Conservation (phyloP, 352 stramenopile species). For the Phytopythium vexans region DNA sequence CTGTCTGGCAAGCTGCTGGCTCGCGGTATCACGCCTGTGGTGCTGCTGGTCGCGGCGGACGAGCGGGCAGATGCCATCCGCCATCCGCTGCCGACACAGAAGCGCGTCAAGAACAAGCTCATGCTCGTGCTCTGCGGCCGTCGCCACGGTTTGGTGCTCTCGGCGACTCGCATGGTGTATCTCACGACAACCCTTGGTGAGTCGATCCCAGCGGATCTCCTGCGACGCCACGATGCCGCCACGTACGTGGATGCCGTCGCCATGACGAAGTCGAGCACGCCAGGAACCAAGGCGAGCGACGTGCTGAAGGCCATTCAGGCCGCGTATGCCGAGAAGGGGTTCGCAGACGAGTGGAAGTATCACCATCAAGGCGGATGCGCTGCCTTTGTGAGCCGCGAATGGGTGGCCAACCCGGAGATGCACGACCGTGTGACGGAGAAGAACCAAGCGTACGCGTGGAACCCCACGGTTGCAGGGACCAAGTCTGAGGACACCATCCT, state of each 20-base stretch:
- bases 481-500: constrained; percentile 76
- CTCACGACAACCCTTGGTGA: constrained; percentile 34
- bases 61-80: constrained; percentile 64
- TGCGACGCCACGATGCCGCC: constrained; percentile 55
- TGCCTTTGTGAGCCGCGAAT: constrained; percentile 71
- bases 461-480: constrained; percentile 64
- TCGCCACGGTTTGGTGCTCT: constrained; percentile 56
- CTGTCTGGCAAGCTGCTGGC: constrained; percentile 35
- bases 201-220: constrained; percentile 33
- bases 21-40: constrained; percentile 48
- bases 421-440: constrained; percentile 24
- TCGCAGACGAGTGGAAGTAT: constrained; percentile 55
- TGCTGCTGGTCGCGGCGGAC: constrained; percentile 61
- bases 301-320: constrained; percentile 55
- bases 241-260: constrained; percentile 69
- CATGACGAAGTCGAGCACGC: constrained; percentile 32
- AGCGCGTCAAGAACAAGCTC: constrained; percentile 65
- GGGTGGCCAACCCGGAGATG: constrained; percentile 51
- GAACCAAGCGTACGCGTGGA: constrained; percentile 69
- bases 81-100: constrained; percentile 66
- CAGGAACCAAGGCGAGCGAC: constrained; percentile 29
- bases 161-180: constrained; percentile 65
- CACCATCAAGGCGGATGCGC: constrained; percentile 66
- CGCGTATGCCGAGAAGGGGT: constrained; percentile 54
- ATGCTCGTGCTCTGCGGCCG: constrained; percentile 78